Evolutionary conservation across 2,329 filamentous ascomycete species (phyloP).

Genomic region (Diplodia corticola): DNA sequence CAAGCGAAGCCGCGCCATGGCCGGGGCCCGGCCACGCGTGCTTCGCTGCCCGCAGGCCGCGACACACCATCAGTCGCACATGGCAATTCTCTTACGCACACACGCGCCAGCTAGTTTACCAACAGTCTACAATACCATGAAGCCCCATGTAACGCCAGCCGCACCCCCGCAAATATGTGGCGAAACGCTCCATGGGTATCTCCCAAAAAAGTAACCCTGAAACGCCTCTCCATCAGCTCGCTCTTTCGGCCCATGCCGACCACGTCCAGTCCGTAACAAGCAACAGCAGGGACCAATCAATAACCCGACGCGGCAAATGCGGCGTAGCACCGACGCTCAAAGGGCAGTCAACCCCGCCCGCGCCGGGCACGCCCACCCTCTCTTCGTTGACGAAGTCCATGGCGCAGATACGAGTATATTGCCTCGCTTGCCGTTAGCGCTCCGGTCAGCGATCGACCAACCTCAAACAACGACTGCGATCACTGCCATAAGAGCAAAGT

Average conservation of each 20-base stretch:
- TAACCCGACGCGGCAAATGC: constrained; percentile 14
- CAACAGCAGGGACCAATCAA: constrained; percentile 18
- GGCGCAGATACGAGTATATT: constrained; percentile 19
- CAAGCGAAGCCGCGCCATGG: not conserved
- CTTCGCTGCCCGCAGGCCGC: not conserved
- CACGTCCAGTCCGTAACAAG: constrained; percentile 17
- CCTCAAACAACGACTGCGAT: constrained; percentile 38
- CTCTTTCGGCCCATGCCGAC: constrained; percentile 16
- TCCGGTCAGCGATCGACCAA: not conserved
- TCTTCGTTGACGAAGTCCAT: constrained; percentile 4
- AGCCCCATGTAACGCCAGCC: constrained; percentile 16
- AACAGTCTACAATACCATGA: not conserved
- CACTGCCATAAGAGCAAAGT: constrained; percentile 43
- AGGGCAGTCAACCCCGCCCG: constrained; percentile 14
- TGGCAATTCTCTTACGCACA: constrained; percentile 11
- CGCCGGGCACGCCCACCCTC: not conserved
- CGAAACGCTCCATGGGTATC: constrained; percentile 21
- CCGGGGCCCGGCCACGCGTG: not conserved
- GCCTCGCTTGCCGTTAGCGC: constrained; percentile 3
- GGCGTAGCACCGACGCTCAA: constrained; percentile 3
- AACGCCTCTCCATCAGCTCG: constrained; percentile 13
- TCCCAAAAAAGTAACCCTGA: constrained; percentile 17
- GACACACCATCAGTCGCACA: constrained; percentile 16
- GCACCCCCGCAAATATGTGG: constrained; percentile 13
- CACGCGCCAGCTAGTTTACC: not conserved